Evolutionary conservation across 1,284 basidiomycete species (phyloP), one percentile per base, ranked within the genome.

Genomic region (Tylopilus orsonianus): DNA sequence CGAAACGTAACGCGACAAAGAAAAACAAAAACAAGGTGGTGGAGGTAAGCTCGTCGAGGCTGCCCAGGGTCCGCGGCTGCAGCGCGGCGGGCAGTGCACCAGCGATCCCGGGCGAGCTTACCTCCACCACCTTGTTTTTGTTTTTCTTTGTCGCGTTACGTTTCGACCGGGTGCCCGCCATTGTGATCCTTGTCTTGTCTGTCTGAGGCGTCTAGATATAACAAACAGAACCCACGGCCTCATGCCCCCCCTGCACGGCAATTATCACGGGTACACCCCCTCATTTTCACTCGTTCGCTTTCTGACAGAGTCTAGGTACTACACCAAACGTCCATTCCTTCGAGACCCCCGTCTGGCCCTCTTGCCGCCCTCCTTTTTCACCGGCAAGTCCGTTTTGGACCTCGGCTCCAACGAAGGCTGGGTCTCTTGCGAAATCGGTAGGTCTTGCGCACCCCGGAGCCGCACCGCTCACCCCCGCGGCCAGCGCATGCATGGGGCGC

Each of bases 331-430:
- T 9, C 80, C 81, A 0, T 75, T 71, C 18, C 59, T 72, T 1
- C 68, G 68, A 22, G 87, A 91, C 61, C 74, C 76, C 1, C 75
- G 89, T 18, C 73, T 90, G 2, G 67, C 75, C 2, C 64, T 84
- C 9, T 66, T 93, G 1, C 81, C 86, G 0, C 41, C 61, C 3
- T 58, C 67, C 4, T 70, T 86, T 24, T 82, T 92, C 57, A 19
- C 50, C 2, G 74, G 67, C 19, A 78, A 78, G 46, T 70, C 73
- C 39, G 83, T 93, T 2, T 74, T 93, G 9, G 91, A 93, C 61
- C 67, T 93, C 0, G 90, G 91, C 2, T 90, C 87, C 61, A 93
- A 93, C 62, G 85, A 90, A 61, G 90, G 90, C 2, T 81, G 77
- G 74, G 81, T 93, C 19, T 85, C 87, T 0, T 87, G 86, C 57